Base-by-base conservation (phyloP, 208 protist species). In the Trypanosoma mega region DNA sequence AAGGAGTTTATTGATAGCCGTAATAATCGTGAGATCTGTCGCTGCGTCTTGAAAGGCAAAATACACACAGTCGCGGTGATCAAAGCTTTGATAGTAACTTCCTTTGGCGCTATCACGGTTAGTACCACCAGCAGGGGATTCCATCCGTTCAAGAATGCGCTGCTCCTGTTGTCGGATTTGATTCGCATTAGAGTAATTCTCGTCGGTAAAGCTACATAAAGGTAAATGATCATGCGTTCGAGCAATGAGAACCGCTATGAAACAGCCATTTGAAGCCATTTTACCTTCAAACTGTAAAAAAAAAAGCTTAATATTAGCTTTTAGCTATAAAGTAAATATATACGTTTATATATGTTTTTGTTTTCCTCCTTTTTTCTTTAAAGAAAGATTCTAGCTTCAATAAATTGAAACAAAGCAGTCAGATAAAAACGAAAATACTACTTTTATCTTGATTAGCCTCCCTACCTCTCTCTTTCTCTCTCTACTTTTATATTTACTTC, bases 71-170 rank as follows among this genome's bases (percentile, higher is more conserved):
- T 96, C 83, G 23, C 85, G 82, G 71, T 96, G 82, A 51, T 96
- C 85, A 59, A 93, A 96, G 53, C 89, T 96, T 57, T 96, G 82
- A 66, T 96, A 96, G 62, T 88, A 87, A 66, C 81, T 90, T n/a
- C 86, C 89, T 45, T 71, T 74, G 0, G 76, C 66, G 3, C 53
- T 45, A 16, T 50, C 36, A 36, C 72, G 63, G 52, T 87, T 69
- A 6, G 79, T 55, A 33, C 50, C 56, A 9, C 72, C 71, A 2
- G 85, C 86, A 11, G 89, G 85, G 1, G 84, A 76, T 46, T 88
- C 74, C 82, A 96, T 91, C 7, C 82, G 73, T 39, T 93, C 85
- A 4, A 93, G 68, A 71, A 96, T 92, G 49, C 77, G 86, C 68
- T 93, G 79, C 62, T 78, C 71, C 74, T 96, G 89, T 55, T 93